phyloP scores from a whole-genome alignment of 495 filamentous ascomycete genomes.

The Gamarada debralockiae region DNA sequence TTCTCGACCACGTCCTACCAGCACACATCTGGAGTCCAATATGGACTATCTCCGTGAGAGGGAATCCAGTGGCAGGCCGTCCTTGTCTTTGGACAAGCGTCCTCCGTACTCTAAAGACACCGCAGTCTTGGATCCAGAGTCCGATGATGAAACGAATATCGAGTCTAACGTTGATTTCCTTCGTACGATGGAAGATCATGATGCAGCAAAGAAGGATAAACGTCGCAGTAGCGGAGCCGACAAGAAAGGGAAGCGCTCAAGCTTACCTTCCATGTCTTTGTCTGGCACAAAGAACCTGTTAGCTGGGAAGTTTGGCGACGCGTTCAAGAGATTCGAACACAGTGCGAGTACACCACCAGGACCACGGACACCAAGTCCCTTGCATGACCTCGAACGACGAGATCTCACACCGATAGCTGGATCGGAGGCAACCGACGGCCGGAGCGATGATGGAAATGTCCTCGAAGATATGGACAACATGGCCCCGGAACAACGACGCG shows the following conservation, averaged over 20 bases:
- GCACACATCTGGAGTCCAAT: conserved; percentile 75
- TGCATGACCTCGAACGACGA: conserved; percentile 46
- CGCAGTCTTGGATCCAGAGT: conserved; percentile 28
- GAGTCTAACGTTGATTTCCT: conserved; percentile 87
- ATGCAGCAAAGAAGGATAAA: conserved; percentile 60
- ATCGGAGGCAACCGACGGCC: conserved; percentile 69
- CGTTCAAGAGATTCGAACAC: conserved; percentile 88
- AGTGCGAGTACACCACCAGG: conserved; percentile 42
- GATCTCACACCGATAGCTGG: conserved; percentile 69
- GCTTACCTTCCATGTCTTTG: conserved; percentile 58
- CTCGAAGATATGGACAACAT: conserved; percentile 62
- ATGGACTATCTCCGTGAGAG: conserved; percentile 39
- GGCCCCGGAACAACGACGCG: conserved; percentile 84
- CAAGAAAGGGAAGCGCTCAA: conserved; percentile 78
- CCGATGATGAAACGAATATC: conserved; percentile 64
- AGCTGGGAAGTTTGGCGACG: conserved; percentile 88
- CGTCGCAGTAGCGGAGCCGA: conserved; percentile 57
- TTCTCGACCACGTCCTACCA: conserved; percentile 61
- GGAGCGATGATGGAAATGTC: conserved; percentile 60
- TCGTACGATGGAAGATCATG: conserved; percentile 74
- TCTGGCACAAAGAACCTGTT: conserved; percentile 81
- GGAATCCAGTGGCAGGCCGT: conserved; percentile 17
- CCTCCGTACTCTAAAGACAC: conserved; percentile 11
- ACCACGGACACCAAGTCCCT: conserved; percentile 50
- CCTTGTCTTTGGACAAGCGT: conserved; percentile 13